Base-by-base conservation (phyloP, 495 filamentous ascomycete genomes). In the Hypoxylon fragiforme region DNA sequence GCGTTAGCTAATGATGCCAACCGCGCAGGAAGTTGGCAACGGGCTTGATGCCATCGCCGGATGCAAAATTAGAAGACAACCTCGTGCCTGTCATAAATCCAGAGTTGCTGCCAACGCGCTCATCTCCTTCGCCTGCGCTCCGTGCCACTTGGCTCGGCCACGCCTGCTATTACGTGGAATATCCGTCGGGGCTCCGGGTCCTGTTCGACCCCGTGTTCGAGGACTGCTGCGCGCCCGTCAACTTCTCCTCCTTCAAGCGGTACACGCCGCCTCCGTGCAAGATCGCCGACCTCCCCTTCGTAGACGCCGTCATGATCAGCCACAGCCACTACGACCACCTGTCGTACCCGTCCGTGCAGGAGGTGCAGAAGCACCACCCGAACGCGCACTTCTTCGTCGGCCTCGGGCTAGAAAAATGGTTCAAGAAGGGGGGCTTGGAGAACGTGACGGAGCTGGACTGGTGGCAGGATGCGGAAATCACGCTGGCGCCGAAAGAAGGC, bases 91-190 rank as follows among this genome's bases (percentile, higher is more conserved):
- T 92, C 15, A 79, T 77, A 49, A 80, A 80, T 50, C 90, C 92
- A 2, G 70, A 76, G 19, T 95, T 96, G 66, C 80, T 91, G 18
- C 71, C 81, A 1, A 76, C 70, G 31, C 83, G 77, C 57, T 67
- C 72, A 9, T 68, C 69, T 16, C 81, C 69, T 18, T 82, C 85
- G 3, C 60, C 55, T 65, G 32, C 76, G 71, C 82, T 98, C 6
- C 86, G 92, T 14, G 91, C 92, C 31, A 98, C 94, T 24, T 98
- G 94, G 94, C 82, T 98, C 3, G 94, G 94, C 7, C 94, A 98
- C 71, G 91, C 94, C 1, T 96, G 90, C 72, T 96, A 91, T 70
- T 90, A 88, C 65, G 85, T 95, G 44, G 94, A 97, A 67, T 97
- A 95, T 62, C 92, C 94, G 12, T 73, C 78, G 44, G 94, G 94